These are phyloP conservation scores for Populus hybrid DNA, from an alignment of 441 rosid genomes.

Conservation along the genomic window DNA sequence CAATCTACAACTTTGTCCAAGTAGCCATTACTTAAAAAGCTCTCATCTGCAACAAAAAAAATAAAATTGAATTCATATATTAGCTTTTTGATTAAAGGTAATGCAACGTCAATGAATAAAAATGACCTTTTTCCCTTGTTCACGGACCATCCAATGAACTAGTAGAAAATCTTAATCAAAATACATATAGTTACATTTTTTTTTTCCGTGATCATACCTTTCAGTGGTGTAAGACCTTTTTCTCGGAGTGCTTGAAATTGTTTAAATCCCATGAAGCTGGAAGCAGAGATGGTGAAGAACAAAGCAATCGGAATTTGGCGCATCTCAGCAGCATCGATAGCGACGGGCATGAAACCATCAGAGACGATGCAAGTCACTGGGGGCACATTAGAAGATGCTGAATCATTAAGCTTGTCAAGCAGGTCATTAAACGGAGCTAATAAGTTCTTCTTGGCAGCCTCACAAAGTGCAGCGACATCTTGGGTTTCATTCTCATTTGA, in stretches of 20 bases:
- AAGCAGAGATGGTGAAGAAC: not conserved
- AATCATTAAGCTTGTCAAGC: not conserved
- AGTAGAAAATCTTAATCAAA: too few relatives aligned
- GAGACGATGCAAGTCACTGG: slow-evolving; percentile 7
- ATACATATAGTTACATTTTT: too few relatives aligned
- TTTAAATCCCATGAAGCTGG: not conserved
- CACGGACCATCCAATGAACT: too few relatives aligned
- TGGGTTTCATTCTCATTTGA: not conserved
- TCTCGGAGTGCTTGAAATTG: not conserved
- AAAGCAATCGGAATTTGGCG: not conserved
- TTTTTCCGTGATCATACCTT: not conserved
- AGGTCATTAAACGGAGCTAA: not conserved
- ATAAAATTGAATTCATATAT: too few relatives aligned
- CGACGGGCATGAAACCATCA: not conserved
- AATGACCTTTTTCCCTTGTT: too few relatives aligned
- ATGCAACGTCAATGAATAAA: too few relatives aligned
- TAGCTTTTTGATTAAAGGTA: too few relatives aligned
- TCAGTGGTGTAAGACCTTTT: not conserved
- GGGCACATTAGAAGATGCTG: not conserved
- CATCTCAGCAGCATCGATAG: not conserved
- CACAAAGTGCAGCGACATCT: not conserved
- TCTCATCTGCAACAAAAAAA: not conserved
- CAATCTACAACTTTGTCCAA: not conserved
- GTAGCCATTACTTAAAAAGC: slow-evolving; percentile 8
- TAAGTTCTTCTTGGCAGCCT: not conserved